A percentile compares a stretch with the other conserved stretches of the same genome.
Evolutionary conservation across 2,329 filamentous ascomycete genomes (phyloP).

Genomic region (Paracorniculantispora psalliotae): DNA sequence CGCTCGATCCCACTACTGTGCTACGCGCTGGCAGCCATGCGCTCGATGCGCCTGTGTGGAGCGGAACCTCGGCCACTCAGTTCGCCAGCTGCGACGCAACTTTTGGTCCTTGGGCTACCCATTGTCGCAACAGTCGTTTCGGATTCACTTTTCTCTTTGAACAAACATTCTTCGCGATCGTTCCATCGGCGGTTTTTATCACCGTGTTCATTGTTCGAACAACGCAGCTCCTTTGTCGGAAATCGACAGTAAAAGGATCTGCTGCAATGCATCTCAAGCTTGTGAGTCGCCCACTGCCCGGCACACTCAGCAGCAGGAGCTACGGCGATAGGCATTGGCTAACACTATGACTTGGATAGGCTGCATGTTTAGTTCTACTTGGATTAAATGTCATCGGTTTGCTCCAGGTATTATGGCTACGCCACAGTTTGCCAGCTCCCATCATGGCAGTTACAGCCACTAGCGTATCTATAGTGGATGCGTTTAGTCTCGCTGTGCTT

Average conservation of each 20-base stretch:
- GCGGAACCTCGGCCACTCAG: too few species aligned
- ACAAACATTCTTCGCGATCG: not conserved
- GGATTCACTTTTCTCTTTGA: conserved; percentile 1
- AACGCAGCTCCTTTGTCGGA: not conserved
- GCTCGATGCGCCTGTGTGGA: too few species aligned
- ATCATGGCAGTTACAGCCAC: conserved; percentile 13
- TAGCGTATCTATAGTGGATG: conserved; percentile 24
- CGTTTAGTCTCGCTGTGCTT: conserved; percentile 21
- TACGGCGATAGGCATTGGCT: not conserved
- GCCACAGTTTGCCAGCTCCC: not conserved
- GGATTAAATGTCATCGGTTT: not conserved
- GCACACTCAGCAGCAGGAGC: not conserved
- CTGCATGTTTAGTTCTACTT: not conserved
- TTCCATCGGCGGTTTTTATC: not conserved
- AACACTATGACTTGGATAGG: not conserved
- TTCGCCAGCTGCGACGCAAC: not conserved
- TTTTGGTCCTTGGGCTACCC: not conserved
- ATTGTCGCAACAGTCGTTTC: not conserved
- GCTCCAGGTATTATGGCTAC: too few species aligned
- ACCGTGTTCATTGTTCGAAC: not conserved
- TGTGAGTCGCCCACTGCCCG: not conserved
- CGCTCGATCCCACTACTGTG: too few species aligned
- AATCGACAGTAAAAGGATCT: not conserved
- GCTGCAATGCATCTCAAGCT: not conserved
- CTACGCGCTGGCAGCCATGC: too few species aligned